A percentile compares a stretch with the other conserved stretches of the same genome.
Conservation (phyloP, 208 protist genomes). For the Strigomonas galati region DNA sequence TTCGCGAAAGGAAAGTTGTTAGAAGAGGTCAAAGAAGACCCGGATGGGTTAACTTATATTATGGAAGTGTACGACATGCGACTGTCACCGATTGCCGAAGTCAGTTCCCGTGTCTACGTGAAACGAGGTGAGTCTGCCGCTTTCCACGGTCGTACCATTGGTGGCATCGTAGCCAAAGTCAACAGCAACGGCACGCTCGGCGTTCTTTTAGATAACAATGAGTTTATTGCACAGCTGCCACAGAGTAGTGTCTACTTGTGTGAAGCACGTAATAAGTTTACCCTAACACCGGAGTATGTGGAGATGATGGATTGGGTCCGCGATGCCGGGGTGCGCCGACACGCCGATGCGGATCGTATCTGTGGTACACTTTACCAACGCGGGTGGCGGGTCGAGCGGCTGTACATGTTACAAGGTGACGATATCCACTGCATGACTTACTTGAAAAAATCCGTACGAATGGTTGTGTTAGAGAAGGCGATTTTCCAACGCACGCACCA, state of each 20-base stretch:
- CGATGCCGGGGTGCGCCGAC: constrained; percentile 45
- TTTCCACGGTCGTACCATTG: constrained; percentile 39
- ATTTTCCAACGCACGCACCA: constrained; percentile 63
- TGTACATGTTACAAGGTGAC: constrained; percentile 42
- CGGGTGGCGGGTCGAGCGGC: constrained; percentile 50
- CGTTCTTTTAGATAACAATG: constrained; percentile 82
- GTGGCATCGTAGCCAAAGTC: constrained; percentile 70
- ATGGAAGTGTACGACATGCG: constrained; percentile 66
- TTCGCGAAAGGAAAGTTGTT: constrained; percentile 59
- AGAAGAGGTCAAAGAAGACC: constrained; percentile 43
- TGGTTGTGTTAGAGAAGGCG: constrained; percentile 58
- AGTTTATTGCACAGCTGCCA: constrained; percentile 57
- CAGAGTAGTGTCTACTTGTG: constrained; percentile 53
- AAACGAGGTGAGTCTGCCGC: constrained; percentile 28
- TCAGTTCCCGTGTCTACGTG: constrained; percentile 72
- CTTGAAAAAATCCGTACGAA: constrained; percentile 48
- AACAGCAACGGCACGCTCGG: constrained; percentile 85
- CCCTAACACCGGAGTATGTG: constrained; percentile 21
- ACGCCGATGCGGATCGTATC: constrained; percentile 42
- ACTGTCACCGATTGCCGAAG: constrained; percentile 73
- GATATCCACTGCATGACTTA: constrained; percentile 55
- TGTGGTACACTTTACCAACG: constrained; percentile 52
- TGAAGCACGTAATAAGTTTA: constrained; percentile 68
- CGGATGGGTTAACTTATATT: constrained; percentile 29
- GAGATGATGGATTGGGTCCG: constrained; percentile 55